Evolutionary conservation across 768 basidiomycete genomes (phyloP).

Genomic region (Pleurotus salmoneostramineus): DNA sequence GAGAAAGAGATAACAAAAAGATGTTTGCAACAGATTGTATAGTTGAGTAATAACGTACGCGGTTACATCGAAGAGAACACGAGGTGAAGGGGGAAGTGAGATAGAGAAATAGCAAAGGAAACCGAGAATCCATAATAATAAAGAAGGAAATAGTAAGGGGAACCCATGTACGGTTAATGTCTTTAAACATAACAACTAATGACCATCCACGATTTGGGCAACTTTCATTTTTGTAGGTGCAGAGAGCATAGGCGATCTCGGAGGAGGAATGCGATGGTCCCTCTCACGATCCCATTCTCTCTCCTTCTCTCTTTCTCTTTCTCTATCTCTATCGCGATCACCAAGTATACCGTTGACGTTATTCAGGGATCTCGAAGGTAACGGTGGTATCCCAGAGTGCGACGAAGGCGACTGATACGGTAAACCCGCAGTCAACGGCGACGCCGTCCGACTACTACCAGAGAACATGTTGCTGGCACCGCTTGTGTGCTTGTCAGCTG

Average conservation of each 20-base stretch:
- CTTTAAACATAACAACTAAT: slow-evolving; percentile 14
- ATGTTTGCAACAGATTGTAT: background rate
- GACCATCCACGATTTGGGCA: slow-evolving; percentile 37
- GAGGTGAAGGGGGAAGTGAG: background rate
- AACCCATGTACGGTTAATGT: background rate
- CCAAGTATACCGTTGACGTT: slow-evolving; percentile 9
- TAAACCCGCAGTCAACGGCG: slow-evolving; percentile 17
- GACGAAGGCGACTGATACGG: slow-evolving; percentile 20
- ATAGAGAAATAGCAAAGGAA: no score
- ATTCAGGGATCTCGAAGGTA: slow-evolving; percentile 8
- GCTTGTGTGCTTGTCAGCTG: slow-evolving; percentile 11
- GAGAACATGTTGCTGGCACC: slow-evolving; percentile 8
- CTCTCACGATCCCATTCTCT: slow-evolving; percentile 24
- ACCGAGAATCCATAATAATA: background rate
- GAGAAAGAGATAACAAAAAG: background rate
- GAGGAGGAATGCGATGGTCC: slow-evolving; percentile 8
- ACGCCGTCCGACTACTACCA: slow-evolving; percentile 26
- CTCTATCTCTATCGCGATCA: slow-evolving; percentile 21
- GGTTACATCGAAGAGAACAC: background rate
- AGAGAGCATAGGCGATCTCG: slow-evolving; percentile 19
- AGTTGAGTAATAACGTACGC: slow-evolving; percentile 3
- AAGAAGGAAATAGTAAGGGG: background rate
- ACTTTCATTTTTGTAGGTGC: slow-evolving; percentile 39
- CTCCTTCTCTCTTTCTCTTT: slow-evolving; percentile 19
- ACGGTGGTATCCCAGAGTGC: slow-evolving; percentile 12